These are phyloP conservation scores for Ceratocystis cacaofunesta DNA, from an alignment of 2,329 filamentous ascomycete genomes.

Conservation along the genomic window DNA sequence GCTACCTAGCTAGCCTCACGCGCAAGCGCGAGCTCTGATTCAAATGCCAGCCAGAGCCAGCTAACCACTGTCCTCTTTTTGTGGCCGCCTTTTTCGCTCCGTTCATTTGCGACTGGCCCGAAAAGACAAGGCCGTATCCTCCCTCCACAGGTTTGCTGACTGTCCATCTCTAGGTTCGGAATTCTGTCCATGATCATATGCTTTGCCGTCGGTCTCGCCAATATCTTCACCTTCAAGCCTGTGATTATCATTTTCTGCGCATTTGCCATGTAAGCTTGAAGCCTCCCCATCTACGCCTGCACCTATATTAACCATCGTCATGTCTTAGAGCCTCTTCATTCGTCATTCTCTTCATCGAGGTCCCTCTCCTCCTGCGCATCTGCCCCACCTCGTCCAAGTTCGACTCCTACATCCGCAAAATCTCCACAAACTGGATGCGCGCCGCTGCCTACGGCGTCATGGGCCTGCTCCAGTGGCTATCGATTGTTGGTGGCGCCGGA, in stretches of 20 bases:
- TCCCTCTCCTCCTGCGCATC: constrained; percentile 89
- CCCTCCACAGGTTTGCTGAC: background rate
- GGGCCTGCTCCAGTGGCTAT: constrained; percentile 73
- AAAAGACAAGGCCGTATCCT: too few relatives aligned
- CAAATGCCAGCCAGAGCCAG: too few relatives aligned
- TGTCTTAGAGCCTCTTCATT: constrained; percentile 48
- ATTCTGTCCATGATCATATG: constrained; percentile 57
- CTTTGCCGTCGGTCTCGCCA: constrained; percentile 53
- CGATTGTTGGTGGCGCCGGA: constrained; percentile 47
- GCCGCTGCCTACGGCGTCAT: constrained; percentile 72
- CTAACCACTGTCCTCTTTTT: too few relatives aligned
- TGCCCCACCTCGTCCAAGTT: constrained; percentile 88
- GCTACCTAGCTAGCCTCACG: too few relatives aligned
- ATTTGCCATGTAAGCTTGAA: constrained; percentile 36
- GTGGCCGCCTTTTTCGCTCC: too few relatives aligned
- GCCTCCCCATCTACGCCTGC: background rate
- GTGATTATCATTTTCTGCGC: constrained; percentile 38
- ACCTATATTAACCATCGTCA: background rate
- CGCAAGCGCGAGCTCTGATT: too few relatives aligned
- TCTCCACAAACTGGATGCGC: constrained; percentile 95
- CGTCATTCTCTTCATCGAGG: constrained; percentile 71
- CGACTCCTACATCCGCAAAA: constrained; percentile 74
- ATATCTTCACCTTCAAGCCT: constrained; percentile 43
- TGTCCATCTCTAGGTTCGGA: constrained; percentile 39
- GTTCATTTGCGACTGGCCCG: too few relatives aligned